Percentiles rank a stretch among this genome's conserved stretches.
Conservation (phyloP, 2,329 filamentous ascomycete species). For the Epicoccum nigrum region DNA sequence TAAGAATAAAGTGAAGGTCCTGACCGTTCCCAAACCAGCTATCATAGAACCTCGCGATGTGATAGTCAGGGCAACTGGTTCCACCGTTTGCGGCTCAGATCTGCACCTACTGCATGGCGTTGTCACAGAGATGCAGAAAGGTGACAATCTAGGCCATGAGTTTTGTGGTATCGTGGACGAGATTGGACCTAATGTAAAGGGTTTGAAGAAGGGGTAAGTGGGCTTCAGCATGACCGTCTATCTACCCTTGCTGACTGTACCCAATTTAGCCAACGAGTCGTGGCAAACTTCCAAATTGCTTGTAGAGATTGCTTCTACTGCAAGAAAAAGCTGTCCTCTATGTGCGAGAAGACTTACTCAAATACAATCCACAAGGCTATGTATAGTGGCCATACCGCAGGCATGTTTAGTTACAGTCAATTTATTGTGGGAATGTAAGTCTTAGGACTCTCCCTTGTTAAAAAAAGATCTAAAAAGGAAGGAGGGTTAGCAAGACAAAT, state of each 20-base stretch:
- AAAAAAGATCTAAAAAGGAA: too few relatives aligned
- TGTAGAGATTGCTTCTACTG: too few relatives aligned
- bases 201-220: too few relatives aligned
- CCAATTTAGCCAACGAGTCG: too few relatives aligned
- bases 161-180: slow-evolving; percentile 80
- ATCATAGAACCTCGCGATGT: slow-evolving; percentile 45
- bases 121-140: slow-evolving; percentile 84
- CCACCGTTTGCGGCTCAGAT: slow-evolving; percentile 46
- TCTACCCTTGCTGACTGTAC: too few relatives aligned
- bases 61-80: slow-evolving; percentile 48
- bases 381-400: neutral
- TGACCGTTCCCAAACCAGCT: slow-evolving; percentile 44
- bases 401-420: too few relatives aligned
- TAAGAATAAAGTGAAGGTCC: slow-evolving; percentile 19
- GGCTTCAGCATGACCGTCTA: too few relatives aligned
- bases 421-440: too few relatives aligned
- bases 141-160: slow-evolving; percentile 83
- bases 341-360: neutral
- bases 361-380: neutral
- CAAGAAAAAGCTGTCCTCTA: too few relatives aligned
- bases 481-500: too few relatives aligned
- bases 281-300: too few relatives aligned
- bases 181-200: slow-evolving; percentile 56
- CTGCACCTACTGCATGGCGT: slow-evolving; percentile 56
- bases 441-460: too few relatives aligned